These are phyloP conservation scores for Margaritispora aquatica DNA, from an alignment of 495 filamentous ascomycete species.

Conservation along the genomic window DNA sequence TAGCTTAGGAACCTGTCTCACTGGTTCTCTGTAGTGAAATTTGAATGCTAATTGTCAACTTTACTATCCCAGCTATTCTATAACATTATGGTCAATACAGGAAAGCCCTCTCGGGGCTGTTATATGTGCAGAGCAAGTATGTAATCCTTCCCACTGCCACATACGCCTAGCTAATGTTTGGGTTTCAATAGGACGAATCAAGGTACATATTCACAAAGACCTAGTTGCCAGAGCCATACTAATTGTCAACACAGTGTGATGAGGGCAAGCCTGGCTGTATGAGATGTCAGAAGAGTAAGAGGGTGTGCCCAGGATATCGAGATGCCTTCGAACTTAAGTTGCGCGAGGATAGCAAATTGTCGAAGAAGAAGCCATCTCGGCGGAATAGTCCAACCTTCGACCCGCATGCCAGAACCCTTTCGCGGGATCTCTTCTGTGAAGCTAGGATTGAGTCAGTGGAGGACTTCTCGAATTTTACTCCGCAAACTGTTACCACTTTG, in stretches of 20 bases:
- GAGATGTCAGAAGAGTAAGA: conserved; percentile 58
- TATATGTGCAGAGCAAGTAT: conserved; percentile 54
- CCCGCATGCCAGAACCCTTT: conserved; percentile 9
- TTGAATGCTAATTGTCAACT: too few species aligned
- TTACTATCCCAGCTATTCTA: too few species aligned
- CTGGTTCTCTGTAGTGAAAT: too few species aligned
- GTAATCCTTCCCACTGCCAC: neutral
- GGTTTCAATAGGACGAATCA: conserved; percentile 47
- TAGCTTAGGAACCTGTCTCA: too few species aligned
- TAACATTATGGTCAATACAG: conserved; percentile 61
- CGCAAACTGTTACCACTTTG: too few species aligned
- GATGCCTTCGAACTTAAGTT: conserved; percentile 63
- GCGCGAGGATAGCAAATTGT: conserved; percentile 54
- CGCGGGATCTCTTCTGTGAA: neutral
- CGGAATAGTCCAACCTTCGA: conserved; percentile 1
- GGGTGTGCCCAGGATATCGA: conserved; percentile 60
- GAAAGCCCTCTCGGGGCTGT: conserved; percentile 66
- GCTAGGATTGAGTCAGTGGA: neutral
- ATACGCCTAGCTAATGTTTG: neutral
- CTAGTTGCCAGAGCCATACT: neutral
- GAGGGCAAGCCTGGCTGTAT: conserved; percentile 60
- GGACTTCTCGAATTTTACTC: neutral
- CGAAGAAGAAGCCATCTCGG: conserved; percentile 39
- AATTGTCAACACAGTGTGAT: conserved; percentile 46
- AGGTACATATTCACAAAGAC: conserved; percentile 43